Base-by-base conservation (phyloP, 2,329 filamentous ascomycete species). In the Apiospora koreana region DNA sequence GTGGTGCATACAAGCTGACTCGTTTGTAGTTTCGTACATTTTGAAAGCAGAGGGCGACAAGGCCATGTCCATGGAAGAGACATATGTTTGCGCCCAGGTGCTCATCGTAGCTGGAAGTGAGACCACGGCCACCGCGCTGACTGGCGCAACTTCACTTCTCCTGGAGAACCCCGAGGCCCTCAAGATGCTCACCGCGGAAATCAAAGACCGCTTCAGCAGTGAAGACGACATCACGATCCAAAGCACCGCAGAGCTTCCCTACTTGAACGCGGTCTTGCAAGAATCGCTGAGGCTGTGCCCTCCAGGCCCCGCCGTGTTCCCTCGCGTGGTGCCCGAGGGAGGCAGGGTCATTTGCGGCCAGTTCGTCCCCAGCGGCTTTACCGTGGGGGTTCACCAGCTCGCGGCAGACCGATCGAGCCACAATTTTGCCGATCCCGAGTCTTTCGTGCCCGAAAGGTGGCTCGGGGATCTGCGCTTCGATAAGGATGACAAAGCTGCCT, bases 41-140 rank as follows among this genome's bases (percentile, higher is more conserved):
- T 9, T 68, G 25, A 68, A 50, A 1, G 66, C 42, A 9, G 66
- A 68, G 31, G 66, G 66, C 42, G 66, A 68, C 12, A 68, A 68
- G 45, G 66, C 42, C 43, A 68, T 68, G 66, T 68, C 66, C 1
- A 46, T 68, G 42, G 66, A 68, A 21, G 66, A 68, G 18, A 68
- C 42, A 1, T 68, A 68, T 14, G 66, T 68, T 21, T 68, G 66
- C 42, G 16, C 66, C 28, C 66, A 68, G 31, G 66, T 68, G 14
- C 66, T 68, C 25, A 68, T 68, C 28, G 45, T 82, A 6, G 83
- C 83, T 16, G 83, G 84, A 1, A 82, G 80, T 3, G 84, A 86
- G 72, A 86, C 84, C 9, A 84, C 83, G 0, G 82, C 84, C 0
- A 84, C 83, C 0, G 75, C 81, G 0, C 75, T 85, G 14, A 74